Evolutionary conservation across 1,139 yeast genomes (phyloP).

Genomic region (Geotrichum bryndzae): DNA sequence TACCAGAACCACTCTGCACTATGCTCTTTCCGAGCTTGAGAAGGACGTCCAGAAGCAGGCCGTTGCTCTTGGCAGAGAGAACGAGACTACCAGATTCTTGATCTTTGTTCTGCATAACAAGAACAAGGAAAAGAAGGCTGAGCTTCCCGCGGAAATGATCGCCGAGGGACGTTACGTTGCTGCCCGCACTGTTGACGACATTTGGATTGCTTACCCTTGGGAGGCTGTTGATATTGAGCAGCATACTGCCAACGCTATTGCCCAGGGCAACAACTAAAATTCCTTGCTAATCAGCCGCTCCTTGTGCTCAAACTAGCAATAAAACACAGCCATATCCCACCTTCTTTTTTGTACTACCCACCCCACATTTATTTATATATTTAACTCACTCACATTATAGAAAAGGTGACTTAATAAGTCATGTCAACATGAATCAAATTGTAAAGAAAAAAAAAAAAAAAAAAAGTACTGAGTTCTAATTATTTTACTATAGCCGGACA

Average conservation of each 20-base stretch:
- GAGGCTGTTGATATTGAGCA: conserved; percentile 83
- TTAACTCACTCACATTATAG: neutral
- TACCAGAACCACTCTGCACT: conserved; percentile 89
- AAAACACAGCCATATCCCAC: neutral
- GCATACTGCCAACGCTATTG: conserved; percentile 74
- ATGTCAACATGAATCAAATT: neutral
- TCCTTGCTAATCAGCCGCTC: neutral
- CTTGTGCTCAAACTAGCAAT: neutral
- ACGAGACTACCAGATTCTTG: conserved; percentile 66
- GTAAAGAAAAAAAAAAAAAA: conserved; percentile 3
- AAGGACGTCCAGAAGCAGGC: conserved; percentile 69
- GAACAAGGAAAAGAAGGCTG: conserved; percentile 79
- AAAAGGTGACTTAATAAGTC: neutral
- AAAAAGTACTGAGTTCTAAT: neutral
- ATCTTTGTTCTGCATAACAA: conserved; percentile 93
- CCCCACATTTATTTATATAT: neutral
- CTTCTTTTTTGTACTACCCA: neutral
- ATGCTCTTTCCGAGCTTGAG: conserved; percentile 79
- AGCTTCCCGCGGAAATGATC: conserved; percentile 60
- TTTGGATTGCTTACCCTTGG: conserved; percentile 99
- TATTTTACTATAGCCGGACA: neutral
- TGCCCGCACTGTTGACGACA: conserved; percentile 84
- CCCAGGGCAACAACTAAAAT: conserved; percentile 54
- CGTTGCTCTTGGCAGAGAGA: conserved; percentile 43
- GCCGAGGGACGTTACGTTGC: conserved; percentile 72